phyloP scores from a whole-genome alignment of 2,329 filamentous ascomycete genomes.

The Clonostachys rosea region DNA sequence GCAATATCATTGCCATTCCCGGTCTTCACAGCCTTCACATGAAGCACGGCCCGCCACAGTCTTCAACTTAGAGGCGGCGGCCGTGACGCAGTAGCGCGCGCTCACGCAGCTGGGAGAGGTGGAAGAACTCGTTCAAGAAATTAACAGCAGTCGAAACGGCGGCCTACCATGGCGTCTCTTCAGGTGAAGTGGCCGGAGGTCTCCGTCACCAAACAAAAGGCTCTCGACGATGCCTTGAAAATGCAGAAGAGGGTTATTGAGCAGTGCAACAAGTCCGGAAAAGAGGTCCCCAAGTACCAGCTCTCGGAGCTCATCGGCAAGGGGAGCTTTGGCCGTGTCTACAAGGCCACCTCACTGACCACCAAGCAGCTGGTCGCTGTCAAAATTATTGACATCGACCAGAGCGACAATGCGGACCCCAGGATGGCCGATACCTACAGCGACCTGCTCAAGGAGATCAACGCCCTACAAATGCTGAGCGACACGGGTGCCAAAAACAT shows the following conservation, averaged over 20 bases:
- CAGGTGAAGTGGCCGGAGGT: conserved; percentile 34
- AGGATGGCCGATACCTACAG: conserved; percentile 63
- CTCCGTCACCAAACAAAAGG: conserved; percentile 50
- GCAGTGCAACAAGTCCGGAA: conserved; percentile 53
- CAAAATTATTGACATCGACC: conserved; percentile 83
- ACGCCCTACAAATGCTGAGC: conserved; percentile 66
- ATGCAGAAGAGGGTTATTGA: conserved; percentile 64
- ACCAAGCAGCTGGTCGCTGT: conserved; percentile 60
- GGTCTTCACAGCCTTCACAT: too few relatives aligned
- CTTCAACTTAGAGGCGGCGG: too few relatives aligned
- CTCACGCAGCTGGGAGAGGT: too few relatives aligned
- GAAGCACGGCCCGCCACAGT: too few relatives aligned
- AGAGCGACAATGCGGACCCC: conserved; percentile 63
- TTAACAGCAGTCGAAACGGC: too few relatives aligned
- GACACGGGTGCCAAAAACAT: conserved; percentile 74
- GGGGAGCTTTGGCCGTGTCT: conserved; percentile 69
- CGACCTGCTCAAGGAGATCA: conserved; percentile 66
- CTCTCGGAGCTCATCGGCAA: conserved; percentile 72
- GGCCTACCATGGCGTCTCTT: conserved; percentile 29
- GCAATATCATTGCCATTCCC: too few relatives aligned
- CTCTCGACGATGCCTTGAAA: conserved; percentile 64
- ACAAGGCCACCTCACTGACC: conserved; percentile 51
- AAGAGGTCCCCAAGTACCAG: conserved; percentile 60
- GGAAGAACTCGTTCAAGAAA: too few relatives aligned
- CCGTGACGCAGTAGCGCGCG: too few relatives aligned